Evolutionary conservation across 768 basidiomycete genomes (phyloP).

Genomic region (Saitozyma podzolica): DNA sequence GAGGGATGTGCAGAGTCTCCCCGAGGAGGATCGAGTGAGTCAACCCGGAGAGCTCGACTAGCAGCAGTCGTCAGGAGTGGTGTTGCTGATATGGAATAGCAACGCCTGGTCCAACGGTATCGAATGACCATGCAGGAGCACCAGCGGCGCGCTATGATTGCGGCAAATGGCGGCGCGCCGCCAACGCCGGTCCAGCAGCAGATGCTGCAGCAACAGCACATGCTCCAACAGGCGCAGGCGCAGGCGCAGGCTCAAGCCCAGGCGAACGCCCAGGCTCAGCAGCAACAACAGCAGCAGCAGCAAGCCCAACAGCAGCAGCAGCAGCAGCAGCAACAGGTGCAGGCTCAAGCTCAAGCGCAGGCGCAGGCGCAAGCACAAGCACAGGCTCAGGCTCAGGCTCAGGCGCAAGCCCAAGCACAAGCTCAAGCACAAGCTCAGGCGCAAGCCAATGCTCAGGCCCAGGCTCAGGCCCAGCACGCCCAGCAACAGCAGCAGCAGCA

Average conservation of each 20-base stretch:
- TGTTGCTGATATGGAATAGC: conserved; percentile 19
- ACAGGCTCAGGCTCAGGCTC: conserved; percentile 8
- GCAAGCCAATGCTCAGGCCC: conserved; percentile 5
- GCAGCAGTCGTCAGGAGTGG: not conserved
- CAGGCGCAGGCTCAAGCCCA: conserved; percentile 6
- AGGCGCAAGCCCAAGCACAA: conserved; percentile 3
- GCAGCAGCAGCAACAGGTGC: conserved; percentile 20
- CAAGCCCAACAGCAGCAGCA: conserved; percentile 22
- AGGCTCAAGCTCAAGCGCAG: too few relatives aligned
- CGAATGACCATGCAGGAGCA: conserved; percentile 24
- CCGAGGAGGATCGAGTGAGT: conserved; percentile 41
- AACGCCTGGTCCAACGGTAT: conserved; percentile 34
- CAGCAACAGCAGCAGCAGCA: conserved; percentile 11
- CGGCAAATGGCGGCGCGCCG: conserved; percentile 14
- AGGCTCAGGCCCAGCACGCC: conserved; percentile 10
- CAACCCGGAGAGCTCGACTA: too few relatives aligned
- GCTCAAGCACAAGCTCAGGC: conserved; percentile 7
- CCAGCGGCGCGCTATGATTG: conserved; percentile 34
- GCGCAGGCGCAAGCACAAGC: not conserved
- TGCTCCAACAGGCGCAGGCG: not conserved
- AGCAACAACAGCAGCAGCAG: conserved; percentile 3
- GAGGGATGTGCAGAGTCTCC: conserved; percentile 29
- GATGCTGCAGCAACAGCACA: conserved; percentile 5
- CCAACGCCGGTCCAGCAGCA: conserved; percentile 3
- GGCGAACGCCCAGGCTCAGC: conserved; percentile 2